These are phyloP conservation scores for Venustampulla echinocandica DNA, from an alignment of 495 filamentous ascomycete species.

Conservation along the genomic window DNA sequence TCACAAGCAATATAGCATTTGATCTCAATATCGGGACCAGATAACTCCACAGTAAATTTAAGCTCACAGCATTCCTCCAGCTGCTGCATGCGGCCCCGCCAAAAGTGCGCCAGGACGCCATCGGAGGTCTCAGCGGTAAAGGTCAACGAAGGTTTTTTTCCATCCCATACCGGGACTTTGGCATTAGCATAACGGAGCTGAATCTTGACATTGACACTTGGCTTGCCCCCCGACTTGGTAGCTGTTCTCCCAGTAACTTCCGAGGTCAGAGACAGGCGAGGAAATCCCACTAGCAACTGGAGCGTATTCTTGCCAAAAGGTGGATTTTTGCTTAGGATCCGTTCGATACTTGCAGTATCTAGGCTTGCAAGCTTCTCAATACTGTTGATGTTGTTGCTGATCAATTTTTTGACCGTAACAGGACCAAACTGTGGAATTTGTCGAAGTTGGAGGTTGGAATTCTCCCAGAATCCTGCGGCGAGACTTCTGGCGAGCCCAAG, in stretches of 20 bases:
- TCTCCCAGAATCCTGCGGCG: slow-evolving; percentile 77
- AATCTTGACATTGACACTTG: slow-evolving; percentile 46
- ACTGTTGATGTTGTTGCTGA: slow-evolving; percentile 57
- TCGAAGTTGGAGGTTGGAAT: slow-evolving; percentile 72
- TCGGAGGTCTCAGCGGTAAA: slow-evolving; percentile 71
- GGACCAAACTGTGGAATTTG: slow-evolving; percentile 79
- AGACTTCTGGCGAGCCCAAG: slow-evolving; percentile 75
- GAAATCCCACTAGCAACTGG: slow-evolving; percentile 59
- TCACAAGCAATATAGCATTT: slow-evolving; percentile 77
- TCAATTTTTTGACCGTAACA: slow-evolving; percentile 69
- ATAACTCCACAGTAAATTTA: slow-evolving; percentile 51
- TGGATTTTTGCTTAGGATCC: slow-evolving; percentile 66
- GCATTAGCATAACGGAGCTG: slow-evolving; percentile 68
- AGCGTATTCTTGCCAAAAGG: slow-evolving; percentile 71
- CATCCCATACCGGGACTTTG: slow-evolving; percentile 52
- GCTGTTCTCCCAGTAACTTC: slow-evolving; percentile 27
- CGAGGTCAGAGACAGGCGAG: slow-evolving; percentile 53
- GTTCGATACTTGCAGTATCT: slow-evolving; percentile 66
- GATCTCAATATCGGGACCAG: slow-evolving; percentile 47
- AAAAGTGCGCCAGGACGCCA: slow-evolving; percentile 68
- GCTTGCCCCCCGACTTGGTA: slow-evolving; percentile 15
- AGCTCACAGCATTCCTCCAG: slow-evolving; percentile 56
- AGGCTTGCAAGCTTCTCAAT: slow-evolving; percentile 62
- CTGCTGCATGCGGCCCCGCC: slow-evolving; percentile 61
- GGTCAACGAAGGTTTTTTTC: slow-evolving; percentile 55